Percentiles rank a stretch among this genome's conserved stretches.
Evolutionary conservation across 2,329 filamentous ascomycete species (phyloP).

Genomic region (Beauveria australis): DNA sequence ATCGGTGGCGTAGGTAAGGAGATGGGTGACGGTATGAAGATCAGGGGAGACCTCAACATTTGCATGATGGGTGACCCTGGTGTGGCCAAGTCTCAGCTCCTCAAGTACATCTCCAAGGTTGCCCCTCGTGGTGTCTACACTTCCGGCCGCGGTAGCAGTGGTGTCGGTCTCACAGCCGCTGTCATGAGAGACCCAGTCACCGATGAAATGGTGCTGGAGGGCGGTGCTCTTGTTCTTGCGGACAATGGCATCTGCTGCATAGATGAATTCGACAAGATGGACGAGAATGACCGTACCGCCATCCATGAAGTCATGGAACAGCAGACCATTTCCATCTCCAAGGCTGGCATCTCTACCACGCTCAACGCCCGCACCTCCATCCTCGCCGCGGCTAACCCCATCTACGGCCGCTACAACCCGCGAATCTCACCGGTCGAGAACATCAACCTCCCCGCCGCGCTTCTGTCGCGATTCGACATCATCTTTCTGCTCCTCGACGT

Average conservation of each 20-base stretch:
- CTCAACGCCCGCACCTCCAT: conserved; percentile 95
- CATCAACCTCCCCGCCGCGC: conserved; percentile 95
- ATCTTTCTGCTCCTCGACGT: conserved; percentile 96
- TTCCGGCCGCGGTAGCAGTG: conserved; percentile 70
- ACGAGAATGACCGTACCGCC: conserved; percentile 71
- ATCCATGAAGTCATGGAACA: conserved; percentile 88
- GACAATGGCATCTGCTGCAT: conserved; percentile 83
- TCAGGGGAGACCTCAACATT: conserved; percentile 97
- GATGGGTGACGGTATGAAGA: conserved; percentile 97
- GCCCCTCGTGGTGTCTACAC: conserved; percentile 87
- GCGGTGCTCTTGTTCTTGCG: conserved; percentile 69
- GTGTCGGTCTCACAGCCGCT: conserved; percentile 73
- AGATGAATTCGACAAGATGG: conserved; percentile 86
- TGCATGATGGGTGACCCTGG: conserved; percentile 98
- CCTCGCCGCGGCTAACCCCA: conserved; percentile 88
- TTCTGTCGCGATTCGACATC: conserved; percentile 94
- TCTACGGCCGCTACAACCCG: conserved; percentile 97
- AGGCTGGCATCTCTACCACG: conserved; percentile 63
- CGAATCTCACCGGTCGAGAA: conserved; percentile 96
- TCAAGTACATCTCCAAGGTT: conserved; percentile 98
- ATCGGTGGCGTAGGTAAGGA: conserved; percentile 95
- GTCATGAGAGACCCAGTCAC: conserved; percentile 80
- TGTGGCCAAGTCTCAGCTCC: conserved; percentile 96
- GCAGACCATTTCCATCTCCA: conserved; percentile 78
- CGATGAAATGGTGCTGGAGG: conserved; percentile 77